Percentiles rank a stretch among this genome's conserved stretches.
Conservation (phyloP, 2,329 filamentous ascomycete species). For the Neonectria faginata region DNA sequence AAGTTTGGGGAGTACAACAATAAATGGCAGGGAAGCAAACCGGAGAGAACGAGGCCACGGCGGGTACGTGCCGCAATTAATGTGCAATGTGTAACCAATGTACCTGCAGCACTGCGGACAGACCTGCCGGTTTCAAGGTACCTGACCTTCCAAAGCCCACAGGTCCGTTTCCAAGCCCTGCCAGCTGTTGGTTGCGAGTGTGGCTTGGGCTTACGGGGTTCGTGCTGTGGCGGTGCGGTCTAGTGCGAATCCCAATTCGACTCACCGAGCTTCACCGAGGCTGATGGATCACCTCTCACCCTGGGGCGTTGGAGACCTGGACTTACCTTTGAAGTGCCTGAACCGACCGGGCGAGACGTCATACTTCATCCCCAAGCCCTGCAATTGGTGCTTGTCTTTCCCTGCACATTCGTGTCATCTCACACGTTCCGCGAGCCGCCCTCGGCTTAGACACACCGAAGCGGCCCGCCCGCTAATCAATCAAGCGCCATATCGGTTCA, state of each 20-base stretch:
- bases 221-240: slow-evolving; percentile 3
- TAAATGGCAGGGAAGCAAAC: not conserved
- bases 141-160: not conserved
- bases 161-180: slow-evolving; percentile 1
- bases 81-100: not conserved
- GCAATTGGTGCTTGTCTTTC: not conserved
- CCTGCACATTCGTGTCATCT: not conserved
- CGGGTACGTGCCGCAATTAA: not conserved
- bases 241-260: not conserved
- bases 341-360: not conserved
- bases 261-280: not conserved
- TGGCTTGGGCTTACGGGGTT: not conserved
- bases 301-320: not conserved
- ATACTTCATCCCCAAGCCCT: not conserved
- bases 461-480: slow-evolving; percentile 8
- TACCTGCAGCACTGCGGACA: slow-evolving; percentile 14
- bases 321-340: not conserved
- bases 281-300: not conserved
- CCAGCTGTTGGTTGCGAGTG: not conserved
- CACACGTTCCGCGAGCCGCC: not conserved
- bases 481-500: not conserved
- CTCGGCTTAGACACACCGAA: slow-evolving; percentile 8
- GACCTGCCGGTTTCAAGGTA: slow-evolving; percentile 7
- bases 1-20: slow-evolving; percentile 13
- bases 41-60: not conserved